These are phyloP conservation scores for Helicocarpus griseus DNA, from an alignment of 2,329 filamentous ascomycete species.

Conservation along the genomic window DNA sequence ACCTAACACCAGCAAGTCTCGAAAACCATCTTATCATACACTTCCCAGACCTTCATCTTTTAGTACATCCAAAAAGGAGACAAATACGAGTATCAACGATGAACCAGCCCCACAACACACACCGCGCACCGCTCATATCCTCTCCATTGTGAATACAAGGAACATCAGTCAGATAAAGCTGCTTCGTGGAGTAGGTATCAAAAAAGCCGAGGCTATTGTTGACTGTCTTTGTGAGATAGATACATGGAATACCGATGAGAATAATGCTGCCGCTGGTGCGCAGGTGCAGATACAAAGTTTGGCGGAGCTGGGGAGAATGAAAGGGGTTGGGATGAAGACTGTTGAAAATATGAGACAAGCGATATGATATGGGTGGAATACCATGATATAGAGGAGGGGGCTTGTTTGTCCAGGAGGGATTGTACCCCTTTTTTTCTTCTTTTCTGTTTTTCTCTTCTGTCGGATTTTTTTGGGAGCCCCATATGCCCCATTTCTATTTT, in stretches of 20 bases:
- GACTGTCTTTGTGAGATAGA: constrained; percentile 38
- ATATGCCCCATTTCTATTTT: background rate
- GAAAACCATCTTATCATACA: background rate
- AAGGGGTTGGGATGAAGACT: constrained; percentile 36
- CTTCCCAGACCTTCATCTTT: background rate
- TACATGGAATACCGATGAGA: constrained; percentile 12
- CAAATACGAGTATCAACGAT: background rate
- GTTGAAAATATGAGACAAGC: constrained; percentile 39
- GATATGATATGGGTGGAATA: background rate
- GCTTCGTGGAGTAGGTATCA: constrained; percentile 38
- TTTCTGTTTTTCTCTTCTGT: no score
- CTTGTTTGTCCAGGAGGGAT: no score
- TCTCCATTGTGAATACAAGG: constrained; percentile 38
- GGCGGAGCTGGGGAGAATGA: constrained; percentile 32
- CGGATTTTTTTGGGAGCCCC: background rate
- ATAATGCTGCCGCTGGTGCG: constrained; percentile 10
- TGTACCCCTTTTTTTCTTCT: constrained; percentile 12
- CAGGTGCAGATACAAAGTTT: constrained; percentile 26
- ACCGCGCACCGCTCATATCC: constrained; percentile 34
- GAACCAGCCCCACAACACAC: constrained; percentile 19
- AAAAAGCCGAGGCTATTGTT: constrained; percentile 40
- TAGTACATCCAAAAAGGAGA: background rate
- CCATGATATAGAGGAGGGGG: no score
- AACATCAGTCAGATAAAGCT: constrained; percentile 37
- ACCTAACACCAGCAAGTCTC: constrained; percentile 1